Evolutionary conservation across 768 basidiomycete species (phyloP).

Genomic region (Auriscalpium orientale): DNA sequence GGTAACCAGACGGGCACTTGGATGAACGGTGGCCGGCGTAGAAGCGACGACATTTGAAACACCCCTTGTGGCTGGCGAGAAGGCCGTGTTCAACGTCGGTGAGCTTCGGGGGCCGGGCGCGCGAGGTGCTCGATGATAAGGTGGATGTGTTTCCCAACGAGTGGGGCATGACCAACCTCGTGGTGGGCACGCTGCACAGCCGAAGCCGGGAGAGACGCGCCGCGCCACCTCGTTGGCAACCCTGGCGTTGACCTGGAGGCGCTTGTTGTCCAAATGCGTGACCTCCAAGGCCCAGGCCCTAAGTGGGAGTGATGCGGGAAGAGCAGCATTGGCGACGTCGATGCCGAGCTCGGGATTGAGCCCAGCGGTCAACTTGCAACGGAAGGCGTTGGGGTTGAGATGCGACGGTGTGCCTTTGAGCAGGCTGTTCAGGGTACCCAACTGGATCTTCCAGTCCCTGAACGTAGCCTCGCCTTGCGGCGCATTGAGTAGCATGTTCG

Average conservation of each 20-base stretch:
- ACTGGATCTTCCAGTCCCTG: conserved; percentile 7
- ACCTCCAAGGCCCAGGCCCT: too few species aligned
- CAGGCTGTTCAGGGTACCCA: conserved; percentile 13
- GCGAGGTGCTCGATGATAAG: neutral
- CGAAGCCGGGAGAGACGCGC: too few species aligned
- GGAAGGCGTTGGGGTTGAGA: neutral
- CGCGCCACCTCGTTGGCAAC: too few species aligned
- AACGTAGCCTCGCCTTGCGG: conserved; percentile 5
- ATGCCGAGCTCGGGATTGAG: neutral
- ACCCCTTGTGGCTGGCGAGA: conserved; percentile 14
- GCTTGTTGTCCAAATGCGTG: too few species aligned
- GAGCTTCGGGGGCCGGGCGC: neutral
- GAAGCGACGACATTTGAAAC: conserved; percentile 20
- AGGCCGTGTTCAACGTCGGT: conserved; percentile 8
- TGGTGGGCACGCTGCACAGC: too few species aligned
- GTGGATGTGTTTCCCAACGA: too few species aligned
- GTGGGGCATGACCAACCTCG: too few species aligned
- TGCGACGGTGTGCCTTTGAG: neutral
- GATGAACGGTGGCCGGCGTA: conserved; percentile 9
- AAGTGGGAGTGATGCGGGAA: too few species aligned
- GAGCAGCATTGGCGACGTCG: neutral
- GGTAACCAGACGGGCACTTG: conserved; percentile 18
- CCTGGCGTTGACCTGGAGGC: too few species aligned
- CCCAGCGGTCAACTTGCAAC: neutral
- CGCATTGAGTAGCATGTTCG: conserved; percentile 1